Evolutionary conservation across 345 rosid genomes (phyloP).

Genomic region (Citrus cavaleriei): DNA sequence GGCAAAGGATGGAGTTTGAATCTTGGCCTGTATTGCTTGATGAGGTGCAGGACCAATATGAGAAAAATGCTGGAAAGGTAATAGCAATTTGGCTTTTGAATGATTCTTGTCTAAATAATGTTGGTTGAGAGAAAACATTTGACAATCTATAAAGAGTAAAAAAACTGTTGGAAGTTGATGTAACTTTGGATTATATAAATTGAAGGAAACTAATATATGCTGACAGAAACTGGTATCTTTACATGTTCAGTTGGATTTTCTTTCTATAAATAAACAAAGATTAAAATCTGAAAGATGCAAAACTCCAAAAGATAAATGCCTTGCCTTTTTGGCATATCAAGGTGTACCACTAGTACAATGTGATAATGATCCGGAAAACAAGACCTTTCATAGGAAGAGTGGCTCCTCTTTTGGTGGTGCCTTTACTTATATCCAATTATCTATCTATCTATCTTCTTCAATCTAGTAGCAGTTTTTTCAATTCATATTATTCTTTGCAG

Average conservation of each 20-base stretch:
- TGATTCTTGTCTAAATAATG: background rate
- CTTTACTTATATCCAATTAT: background rate
- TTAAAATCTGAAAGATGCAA: background rate
- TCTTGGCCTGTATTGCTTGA: constrained; percentile 83
- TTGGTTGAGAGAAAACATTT: background rate
- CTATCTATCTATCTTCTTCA: background rate
- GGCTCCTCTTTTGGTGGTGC: background rate
- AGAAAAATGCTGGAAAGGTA: constrained; percentile 81
- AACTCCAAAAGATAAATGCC: background rate
- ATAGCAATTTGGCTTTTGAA: background rate
- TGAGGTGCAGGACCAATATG: constrained; percentile 80
- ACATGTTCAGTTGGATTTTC: background rate
- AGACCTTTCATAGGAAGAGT: background rate
- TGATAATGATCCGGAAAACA: background rate
- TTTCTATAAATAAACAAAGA: background rate
- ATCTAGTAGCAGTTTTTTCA: background rate
- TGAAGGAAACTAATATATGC: background rate
- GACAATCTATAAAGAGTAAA: background rate
- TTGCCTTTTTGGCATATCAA: background rate
- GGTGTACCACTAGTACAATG: background rate
- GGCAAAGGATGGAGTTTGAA: constrained; percentile 89
- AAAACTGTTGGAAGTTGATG: background rate
- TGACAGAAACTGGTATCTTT: background rate
- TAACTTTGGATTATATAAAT: background rate
- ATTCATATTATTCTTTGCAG: constrained; percentile 43